These are phyloP conservation scores for Exophiala lecanii-corni DNA, from an alignment of 2,329 filamentous ascomycete genomes.

Conservation along the genomic window DNA sequence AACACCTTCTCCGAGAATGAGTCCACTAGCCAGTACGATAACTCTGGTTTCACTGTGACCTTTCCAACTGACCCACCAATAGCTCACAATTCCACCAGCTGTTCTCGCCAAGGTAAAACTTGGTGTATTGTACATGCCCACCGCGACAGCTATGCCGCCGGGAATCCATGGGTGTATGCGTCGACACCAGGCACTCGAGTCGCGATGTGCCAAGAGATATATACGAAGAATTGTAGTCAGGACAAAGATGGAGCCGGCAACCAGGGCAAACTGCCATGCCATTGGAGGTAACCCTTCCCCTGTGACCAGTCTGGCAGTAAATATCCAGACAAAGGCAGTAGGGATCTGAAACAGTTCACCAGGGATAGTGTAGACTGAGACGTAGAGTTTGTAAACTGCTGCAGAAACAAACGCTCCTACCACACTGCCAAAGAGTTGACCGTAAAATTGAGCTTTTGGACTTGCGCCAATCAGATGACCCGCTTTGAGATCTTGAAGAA, in stretches of 20 bases:
- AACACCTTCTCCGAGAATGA: conserved; percentile 89
- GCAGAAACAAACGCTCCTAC: conserved; percentile 83
- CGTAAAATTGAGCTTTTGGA: conserved; percentile 93
- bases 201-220: conserved; percentile 21
- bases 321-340: conserved; percentile 95
- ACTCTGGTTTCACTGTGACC: conserved; percentile 57
- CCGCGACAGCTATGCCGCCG: conserved; percentile 91
- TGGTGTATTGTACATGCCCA: conserved; percentile 97
- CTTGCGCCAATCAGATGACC: conserved; percentile 88
- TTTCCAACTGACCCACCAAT: conserved; percentile 66
- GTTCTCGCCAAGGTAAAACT: conserved; percentile 89
- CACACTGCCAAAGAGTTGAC: conserved; percentile 85
- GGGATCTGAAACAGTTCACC: conserved; percentile 89
- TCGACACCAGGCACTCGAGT: conserved; percentile 20
- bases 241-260: conserved; percentile 70
- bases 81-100: conserved; percentile 69
- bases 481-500: conserved; percentile 96
- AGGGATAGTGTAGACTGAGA: conserved; percentile 81
- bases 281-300: conserved; percentile 80
- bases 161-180: conserved; percentile 59
- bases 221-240: conserved; percentile 66
- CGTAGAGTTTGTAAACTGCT: conserved; percentile 84
- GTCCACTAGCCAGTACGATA: conserved; percentile 82
- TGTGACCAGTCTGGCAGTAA: conserved; percentile 88
- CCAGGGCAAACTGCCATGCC: conserved; percentile 74